phyloP scores from a whole-genome alignment of 306 rosid genomes.

The Dryas drummondii region DNA sequence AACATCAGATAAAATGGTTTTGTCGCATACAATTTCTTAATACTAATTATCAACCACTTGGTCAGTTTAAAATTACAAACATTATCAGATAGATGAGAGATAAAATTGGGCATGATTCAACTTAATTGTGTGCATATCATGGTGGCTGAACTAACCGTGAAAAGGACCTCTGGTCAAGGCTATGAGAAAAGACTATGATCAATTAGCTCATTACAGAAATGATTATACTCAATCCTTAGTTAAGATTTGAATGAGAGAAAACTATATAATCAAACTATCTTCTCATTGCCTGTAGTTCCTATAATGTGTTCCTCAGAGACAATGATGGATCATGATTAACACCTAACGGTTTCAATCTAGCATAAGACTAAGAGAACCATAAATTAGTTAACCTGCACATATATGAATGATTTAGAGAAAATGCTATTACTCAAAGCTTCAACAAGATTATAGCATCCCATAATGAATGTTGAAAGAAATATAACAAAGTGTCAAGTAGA shows the following conservation, averaged over 20 bases:
- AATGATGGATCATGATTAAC: not conserved
- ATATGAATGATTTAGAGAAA: not conserved
- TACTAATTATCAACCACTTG: not conserved
- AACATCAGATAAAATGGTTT: not conserved
- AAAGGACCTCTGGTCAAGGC: not conserved
- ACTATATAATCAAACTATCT: not conserved
- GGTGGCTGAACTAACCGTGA: not conserved
- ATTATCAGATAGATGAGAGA: not conserved
- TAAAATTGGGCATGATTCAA: not conserved
- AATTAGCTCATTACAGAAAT: not conserved
- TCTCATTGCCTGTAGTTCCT: conserved; percentile 4
- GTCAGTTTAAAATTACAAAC: not conserved
- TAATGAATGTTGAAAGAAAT: not conserved
- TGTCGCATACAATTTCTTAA: not conserved
- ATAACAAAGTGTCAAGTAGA: not conserved
- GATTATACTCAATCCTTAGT: not conserved
- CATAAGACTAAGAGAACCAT: conserved; percentile 3
- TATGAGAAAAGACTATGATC: not conserved
- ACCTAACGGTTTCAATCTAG: not conserved
- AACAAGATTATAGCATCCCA: not conserved
- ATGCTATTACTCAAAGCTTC: not conserved
- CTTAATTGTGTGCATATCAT: not conserved
- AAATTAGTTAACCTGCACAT: not conserved
- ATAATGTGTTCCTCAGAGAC: not conserved
- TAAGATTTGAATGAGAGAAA: not conserved